Base-by-base conservation (phyloP, 257 asterid genomes). In the Nicotiana undulata region DNA sequence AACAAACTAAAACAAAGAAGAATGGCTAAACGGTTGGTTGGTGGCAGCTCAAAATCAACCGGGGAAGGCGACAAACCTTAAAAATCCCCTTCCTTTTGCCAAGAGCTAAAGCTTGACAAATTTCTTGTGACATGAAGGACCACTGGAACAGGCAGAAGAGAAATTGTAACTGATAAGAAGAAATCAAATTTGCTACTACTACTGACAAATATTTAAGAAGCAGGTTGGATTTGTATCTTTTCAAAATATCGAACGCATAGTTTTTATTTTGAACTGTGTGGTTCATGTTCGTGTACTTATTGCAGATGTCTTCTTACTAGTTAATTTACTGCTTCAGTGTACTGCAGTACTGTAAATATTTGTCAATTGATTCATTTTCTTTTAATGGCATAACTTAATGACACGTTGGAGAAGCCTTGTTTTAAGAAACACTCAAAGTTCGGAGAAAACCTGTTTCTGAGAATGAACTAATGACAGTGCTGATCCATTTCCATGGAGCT, bases 1-100 rank as follows among this genome's bases (percentile, higher is more conserved):
- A 85, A 78, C 79, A 93, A 85, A 87, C 63, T 82, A 37, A 91
- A 81, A 88, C 87, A 83, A 81, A 92, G 93, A 82, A 89, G 98
- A 86, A 86, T 85, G 79, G 68, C 85, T n/a, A 92, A 90, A 89
- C 89, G 86, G 81, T 51, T 87, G 87, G 86, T 31, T 56, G 46
- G 72, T 66, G 82, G 75, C 64, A 83, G 80, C 28, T 44, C 56
- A 81, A 84, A 64, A 32, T 70, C 82, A 40, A 74, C 85, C 7
- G 20, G 16, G 8, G 40, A 24, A 22, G 24, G 24, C 59, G 26
- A 72, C 78, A 72, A 72, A 20, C 0, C 15, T 22, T 72, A 58
- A 72, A 72, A 72, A 12, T 51, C 18, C 22, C 34, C 13, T 4
- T 13, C 11, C 77, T 10, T 68, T 37, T 26, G n/a, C 32, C 32